Evolutionary conservation across 2,329 filamentous ascomycete genomes (phyloP).

Genomic region (Sporothrix pallida): DNA sequence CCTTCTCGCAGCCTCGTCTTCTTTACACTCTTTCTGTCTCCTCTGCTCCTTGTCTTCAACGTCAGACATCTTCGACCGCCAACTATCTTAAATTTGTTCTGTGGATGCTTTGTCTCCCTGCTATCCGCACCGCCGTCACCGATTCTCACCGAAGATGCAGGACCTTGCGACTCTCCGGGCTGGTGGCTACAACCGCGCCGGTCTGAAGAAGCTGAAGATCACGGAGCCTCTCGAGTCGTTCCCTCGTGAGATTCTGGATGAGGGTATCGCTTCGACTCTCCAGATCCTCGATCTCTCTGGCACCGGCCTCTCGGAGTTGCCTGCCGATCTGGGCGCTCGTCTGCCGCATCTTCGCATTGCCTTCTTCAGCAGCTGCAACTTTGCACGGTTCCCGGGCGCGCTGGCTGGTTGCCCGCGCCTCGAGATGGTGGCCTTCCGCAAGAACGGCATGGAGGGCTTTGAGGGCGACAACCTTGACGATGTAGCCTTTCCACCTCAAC

Average conservation of each 20-base stretch:
- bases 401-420: slow-evolving; percentile 52
- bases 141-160: slow-evolving; percentile 41
- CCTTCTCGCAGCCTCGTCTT: neutral
- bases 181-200: slow-evolving; percentile 44
- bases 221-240: slow-evolving; percentile 45
- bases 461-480: slow-evolving; percentile 46
- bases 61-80: neutral
- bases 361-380: slow-evolving; percentile 55
- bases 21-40: neutral
- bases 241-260: slow-evolving; percentile 49
- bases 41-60: neutral
- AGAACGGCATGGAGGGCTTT: slow-evolving; percentile 52
- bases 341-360: slow-evolving; percentile 53
- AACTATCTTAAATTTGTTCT: neutral
- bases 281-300: slow-evolving; percentile 56
- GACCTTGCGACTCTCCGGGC: slow-evolving; percentile 43
- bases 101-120: neutral
- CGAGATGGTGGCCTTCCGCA: slow-evolving; percentile 57
- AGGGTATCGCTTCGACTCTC: slow-evolving; percentile 48
- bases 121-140: neutral
- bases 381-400: slow-evolving; percentile 49
- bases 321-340: slow-evolving; percentile 46
- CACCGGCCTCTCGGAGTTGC: slow-evolving; percentile 51
- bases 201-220: slow-evolving; percentile 47
- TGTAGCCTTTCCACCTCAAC: slow-evolving; percentile 48